Conservation (phyloP, 1,284 basidiomycete species). For the Pterulicium gracile region DNA sequence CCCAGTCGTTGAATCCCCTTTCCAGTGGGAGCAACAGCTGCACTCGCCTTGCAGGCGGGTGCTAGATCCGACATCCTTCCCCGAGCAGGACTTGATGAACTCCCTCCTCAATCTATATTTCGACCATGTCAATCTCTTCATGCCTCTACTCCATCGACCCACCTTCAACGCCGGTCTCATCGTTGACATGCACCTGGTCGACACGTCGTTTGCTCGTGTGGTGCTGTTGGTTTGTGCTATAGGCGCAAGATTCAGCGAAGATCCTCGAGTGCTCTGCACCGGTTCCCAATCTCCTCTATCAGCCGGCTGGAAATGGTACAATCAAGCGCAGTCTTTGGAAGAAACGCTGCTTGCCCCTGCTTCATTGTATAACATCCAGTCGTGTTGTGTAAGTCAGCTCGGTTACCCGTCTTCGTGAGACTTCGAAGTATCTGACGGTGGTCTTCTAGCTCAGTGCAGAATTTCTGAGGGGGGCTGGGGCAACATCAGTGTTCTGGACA, state of each 20-base stretch:
- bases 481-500: too few relatives aligned
- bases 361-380: constrained; percentile 51
- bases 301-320: constrained; percentile 68
- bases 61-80: not conserved
- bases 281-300: too few relatives aligned
- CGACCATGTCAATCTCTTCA: not conserved
- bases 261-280: not conserved
- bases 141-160: not conserved
- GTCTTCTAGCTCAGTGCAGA: too few relatives aligned
- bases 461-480: too few relatives aligned
- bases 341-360: constrained; percentile 38
- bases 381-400: constrained; percentile 29
- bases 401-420: too few relatives aligned
- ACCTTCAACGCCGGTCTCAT: not conserved
- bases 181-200: not conserved
- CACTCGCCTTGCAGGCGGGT: too few relatives aligned
- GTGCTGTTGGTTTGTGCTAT: not conserved
- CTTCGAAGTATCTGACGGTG: too few relatives aligned
- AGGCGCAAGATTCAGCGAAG: not conserved
- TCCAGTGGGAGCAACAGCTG: too few relatives aligned
- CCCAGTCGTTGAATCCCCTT: too few relatives aligned
- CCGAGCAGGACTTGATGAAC: not conserved
- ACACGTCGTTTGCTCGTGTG: not conserved
- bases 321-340: constrained; percentile 44
- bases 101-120: not conserved